These are phyloP conservation scores for Lactarius hatsudake DNA, from an alignment of 768 basidiomycete species.

Conservation along the genomic window DNA sequence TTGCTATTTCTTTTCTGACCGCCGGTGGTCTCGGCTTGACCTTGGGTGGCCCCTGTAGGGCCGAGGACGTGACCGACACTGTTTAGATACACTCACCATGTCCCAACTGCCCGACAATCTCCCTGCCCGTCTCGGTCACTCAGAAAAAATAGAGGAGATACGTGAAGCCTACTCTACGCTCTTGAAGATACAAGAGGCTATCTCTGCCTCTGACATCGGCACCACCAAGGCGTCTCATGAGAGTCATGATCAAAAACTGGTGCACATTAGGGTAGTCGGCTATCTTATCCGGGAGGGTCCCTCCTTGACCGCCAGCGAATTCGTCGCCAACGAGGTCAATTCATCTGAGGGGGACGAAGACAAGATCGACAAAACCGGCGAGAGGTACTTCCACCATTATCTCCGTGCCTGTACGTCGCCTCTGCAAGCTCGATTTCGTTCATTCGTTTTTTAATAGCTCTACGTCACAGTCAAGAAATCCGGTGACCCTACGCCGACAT, in stretches of 20 bases:
- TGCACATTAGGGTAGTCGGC: neutral
- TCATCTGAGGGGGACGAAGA: neutral
- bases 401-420: neutral
- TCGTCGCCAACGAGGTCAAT: neutral
- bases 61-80: too few species aligned
- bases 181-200: neutral
- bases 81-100: too few species aligned
- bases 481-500: neutral
- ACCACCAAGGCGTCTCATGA: neutral
- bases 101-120: neutral
- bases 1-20: too few species aligned
- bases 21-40: too few species aligned
- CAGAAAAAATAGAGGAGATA: neutral
- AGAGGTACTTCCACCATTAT: neutral
- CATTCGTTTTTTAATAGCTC: neutral
- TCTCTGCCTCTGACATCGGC: neutral
- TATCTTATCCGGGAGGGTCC: neutral
- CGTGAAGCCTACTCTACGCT: neutral
- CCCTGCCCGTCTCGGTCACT: neutral
- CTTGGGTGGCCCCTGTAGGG: too few species aligned
- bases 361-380: neutral
- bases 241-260: too few species aligned
- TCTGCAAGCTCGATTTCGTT: neutral
- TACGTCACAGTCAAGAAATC: neutral
- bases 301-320: neutral